phyloP scores from a whole-genome alignment of 371 early-diverging fungal species.

The Chytridiales sp. region DNA sequence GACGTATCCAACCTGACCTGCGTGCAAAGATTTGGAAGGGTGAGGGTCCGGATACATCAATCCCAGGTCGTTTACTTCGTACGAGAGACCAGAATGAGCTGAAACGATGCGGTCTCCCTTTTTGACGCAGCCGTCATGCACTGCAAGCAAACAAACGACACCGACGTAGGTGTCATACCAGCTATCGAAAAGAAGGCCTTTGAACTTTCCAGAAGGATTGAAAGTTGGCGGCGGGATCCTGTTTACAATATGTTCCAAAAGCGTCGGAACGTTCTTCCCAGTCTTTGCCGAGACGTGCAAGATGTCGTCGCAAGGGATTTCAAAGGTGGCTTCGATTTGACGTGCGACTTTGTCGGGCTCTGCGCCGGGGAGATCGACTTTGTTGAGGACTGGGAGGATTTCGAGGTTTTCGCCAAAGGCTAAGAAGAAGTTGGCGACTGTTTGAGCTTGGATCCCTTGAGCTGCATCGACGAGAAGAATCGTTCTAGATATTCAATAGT shows the following conservation, averaged over 20 bases:
- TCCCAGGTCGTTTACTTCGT: conserved; percentile 91
- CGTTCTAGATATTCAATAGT: conserved; percentile 32
- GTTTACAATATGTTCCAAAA: conserved; percentile 79
- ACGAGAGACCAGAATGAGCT: conserved; percentile 68
- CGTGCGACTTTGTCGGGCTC: conserved; percentile 71
- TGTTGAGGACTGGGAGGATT: conserved; percentile 93
- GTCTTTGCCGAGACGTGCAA: conserved; percentile 86
- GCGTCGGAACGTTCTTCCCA: conserved; percentile 71
- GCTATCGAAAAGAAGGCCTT: conserved; percentile 88
- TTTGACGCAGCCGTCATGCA: conserved; percentile 78
- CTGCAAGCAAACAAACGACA: conserved; percentile 88
- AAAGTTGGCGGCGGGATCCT: conserved; percentile 64
- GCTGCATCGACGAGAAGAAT: conserved; percentile 86
- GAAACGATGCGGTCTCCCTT: conserved; percentile 87
- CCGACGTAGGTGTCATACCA: conserved; percentile 97
- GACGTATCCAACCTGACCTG: conserved; percentile 96
- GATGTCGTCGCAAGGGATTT: conserved; percentile 64
- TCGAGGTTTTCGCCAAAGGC: conserved; percentile 85
- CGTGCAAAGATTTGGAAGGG: conserved; percentile 74
- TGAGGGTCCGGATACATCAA: conserved; percentile 91
- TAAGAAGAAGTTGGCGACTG: conserved; percentile 93
- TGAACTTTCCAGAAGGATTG: conserved; percentile 64
- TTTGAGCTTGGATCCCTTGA: conserved; percentile 93
- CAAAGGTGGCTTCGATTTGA: conserved; percentile 88
- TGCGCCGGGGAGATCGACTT: conserved; percentile 89